Evolutionary conservation across 1,284 basidiomycete species (phyloP), one percentile per base, ranked within the genome.

Genomic region (Cystobasidium slooffiae): DNA sequence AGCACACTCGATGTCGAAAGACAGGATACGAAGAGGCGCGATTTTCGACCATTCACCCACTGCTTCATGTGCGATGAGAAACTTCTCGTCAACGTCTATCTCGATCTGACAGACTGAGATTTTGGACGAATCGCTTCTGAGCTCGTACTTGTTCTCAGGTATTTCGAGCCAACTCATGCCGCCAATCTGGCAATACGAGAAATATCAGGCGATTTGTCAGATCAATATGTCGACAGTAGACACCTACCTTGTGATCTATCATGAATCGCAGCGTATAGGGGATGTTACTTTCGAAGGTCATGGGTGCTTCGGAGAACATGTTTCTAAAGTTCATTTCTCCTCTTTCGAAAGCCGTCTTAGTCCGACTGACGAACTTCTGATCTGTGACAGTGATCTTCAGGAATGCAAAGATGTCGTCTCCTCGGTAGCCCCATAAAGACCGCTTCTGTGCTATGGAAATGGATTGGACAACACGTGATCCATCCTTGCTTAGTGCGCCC

Each of bases 101-200:
- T 97, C 95, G 12, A 96, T 86, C 80, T 97, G 94, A 81, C 93
- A 97, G 52, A 86, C 86, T 0, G 94, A 95, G 55, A 86, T 86
- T 80, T 89, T 91, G 43, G 86, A 85, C 43, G 85, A 84, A 8
- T 83, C 84, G 0, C 86, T 78, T 18, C 89, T 76, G 9, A 95
- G 78, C 18, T 85, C 84, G 80, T 97, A 97, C 78, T 88, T 88
- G 1, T 91, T 91, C 0, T 89, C 88, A 1, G 91, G 90, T 20
- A 94, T 84, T 82, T 97, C 93, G 52, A 97, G 90, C 94, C 94
- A 97, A 81, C 96, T 97, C 94, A 97, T 97, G 3, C 94, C 94
- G 55, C 94, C 89, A 24, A 97, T 88, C 92, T 95, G 77, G 8
- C 6, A 4, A 46, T 24, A 12, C 18, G 16, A n/a, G n/a, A 18